A percentile compares a stretch with the other conserved stretches of the same genome.
phyloP scores from a whole-genome alignment of 306 rosid species.

The Begonia loranthoides region DNA sequence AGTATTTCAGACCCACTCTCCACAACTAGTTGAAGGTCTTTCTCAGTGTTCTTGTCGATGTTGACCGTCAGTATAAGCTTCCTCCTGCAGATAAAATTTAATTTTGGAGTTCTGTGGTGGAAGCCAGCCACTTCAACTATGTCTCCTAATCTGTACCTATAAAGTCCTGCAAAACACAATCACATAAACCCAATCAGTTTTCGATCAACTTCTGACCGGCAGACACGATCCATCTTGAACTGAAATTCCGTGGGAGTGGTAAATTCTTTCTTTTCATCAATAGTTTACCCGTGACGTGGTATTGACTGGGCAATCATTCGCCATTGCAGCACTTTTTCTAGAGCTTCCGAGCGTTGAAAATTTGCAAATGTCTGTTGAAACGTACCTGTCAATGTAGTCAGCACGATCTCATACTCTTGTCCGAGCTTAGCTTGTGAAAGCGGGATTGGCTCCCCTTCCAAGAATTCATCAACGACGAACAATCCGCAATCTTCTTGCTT shows the following conservation, averaged over 20 bases:
- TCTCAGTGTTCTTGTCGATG: conserved; percentile 86
- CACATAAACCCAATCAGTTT: too few species aligned
- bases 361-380: too few species aligned
- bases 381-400: conserved; percentile 85
- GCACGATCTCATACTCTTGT: conserved; percentile 73
- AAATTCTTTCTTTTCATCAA: too few species aligned
- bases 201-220: too few species aligned
- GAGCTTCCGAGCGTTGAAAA: too few species aligned
- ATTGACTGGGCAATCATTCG: too few species aligned
- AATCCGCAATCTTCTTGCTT: conserved; percentile 12
- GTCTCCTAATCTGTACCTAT: conserved; percentile 80
- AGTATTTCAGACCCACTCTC: conserved; percentile 48
- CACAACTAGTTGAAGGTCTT: conserved; percentile 76
- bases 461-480: conserved; percentile 33
- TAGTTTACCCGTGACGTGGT: too few species aligned
- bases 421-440: conserved; percentile 60
- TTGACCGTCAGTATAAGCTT: conserved; percentile 59
- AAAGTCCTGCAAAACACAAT: conserved; percentile 40
- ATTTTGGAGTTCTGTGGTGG: conserved; percentile 65
- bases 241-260: too few species aligned
- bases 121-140: conserved; percentile 83
- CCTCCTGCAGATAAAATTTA: conserved; percentile 67
- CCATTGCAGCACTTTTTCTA: too few species aligned
- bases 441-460: conserved; percentile 69
- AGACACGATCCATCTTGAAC: too few species aligned